phyloP scores from a whole-genome alignment of 169 alveolate species.

The Eimeria acervulina region DNA sequence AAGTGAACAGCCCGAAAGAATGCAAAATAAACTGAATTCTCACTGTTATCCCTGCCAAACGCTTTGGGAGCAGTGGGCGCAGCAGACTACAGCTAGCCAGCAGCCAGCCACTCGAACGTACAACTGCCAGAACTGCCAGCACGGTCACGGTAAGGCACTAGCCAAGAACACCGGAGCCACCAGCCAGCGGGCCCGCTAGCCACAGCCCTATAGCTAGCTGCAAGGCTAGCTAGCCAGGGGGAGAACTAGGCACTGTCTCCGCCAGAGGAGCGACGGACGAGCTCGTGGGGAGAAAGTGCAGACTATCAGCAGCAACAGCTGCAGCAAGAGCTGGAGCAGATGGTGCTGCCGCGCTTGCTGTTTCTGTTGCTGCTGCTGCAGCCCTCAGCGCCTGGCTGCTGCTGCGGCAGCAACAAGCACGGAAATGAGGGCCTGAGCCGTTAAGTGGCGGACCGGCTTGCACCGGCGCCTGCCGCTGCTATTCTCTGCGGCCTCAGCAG shows the following conservation, averaged over 20 bases:
- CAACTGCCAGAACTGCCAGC: not conserved
- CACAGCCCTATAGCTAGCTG: not conserved
- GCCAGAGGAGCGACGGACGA: not conserved
- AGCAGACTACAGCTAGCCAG: not conserved
- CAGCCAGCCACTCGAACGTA: not conserved
- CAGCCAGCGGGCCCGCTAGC: not conserved
- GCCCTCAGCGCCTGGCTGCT: conserved; percentile 43
- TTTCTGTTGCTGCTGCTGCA: conserved; percentile 7
- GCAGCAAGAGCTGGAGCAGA: not conserved
- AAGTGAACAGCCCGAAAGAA: not conserved
- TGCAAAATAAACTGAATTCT: not conserved
- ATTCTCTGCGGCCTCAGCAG: not conserved
- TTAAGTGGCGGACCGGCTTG: conserved; percentile 42
- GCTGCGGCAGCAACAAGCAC: conserved; percentile 56
- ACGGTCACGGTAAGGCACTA: not conserved
- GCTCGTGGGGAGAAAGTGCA: not conserved
- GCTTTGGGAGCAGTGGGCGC: not conserved
- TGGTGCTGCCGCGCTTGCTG: conserved; percentile 13
- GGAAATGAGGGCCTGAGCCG: conserved; percentile 60
- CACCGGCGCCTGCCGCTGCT: conserved; percentile 48
- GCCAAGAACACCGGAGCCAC: not conserved
- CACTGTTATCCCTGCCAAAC: not conserved
- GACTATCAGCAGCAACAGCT: not conserved
- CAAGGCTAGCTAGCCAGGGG: conserved; percentile 2
- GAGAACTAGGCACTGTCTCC: not conserved